Evolutionary conservation across 2,329 filamentous ascomycete species (phyloP).

Genomic region (Lachnellula suecica): DNA sequence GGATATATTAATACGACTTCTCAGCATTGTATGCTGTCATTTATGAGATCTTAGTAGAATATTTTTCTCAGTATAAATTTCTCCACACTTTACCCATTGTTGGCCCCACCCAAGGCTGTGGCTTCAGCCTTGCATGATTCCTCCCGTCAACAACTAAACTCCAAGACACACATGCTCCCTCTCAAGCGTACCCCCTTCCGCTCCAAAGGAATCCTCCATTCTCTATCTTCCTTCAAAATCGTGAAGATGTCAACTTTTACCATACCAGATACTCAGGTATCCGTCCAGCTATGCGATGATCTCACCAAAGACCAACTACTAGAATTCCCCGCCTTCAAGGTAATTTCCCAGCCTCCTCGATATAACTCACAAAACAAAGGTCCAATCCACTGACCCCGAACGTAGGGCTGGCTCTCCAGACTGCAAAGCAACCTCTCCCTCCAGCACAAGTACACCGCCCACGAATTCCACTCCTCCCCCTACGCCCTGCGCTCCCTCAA

Average conservation of each 20-base stretch:
- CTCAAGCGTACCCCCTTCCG: neutral
- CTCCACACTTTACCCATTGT: too few relatives aligned
- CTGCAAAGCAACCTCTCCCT: constrained; percentile 22
- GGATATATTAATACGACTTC: too few relatives aligned
- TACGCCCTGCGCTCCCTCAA: constrained; percentile 51
- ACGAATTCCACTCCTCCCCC: constrained; percentile 49
- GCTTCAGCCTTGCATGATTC: neutral
- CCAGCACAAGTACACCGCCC: constrained; percentile 39
- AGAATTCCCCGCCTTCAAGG: constrained; percentile 50
- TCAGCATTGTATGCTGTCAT: too few relatives aligned
- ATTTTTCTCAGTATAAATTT: too few relatives aligned
- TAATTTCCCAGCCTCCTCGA: constrained; percentile 22
- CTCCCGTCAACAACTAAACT: neutral
- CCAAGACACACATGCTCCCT: neutral
- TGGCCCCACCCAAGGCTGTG: neutral
- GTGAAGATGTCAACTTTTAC: constrained; percentile 41
- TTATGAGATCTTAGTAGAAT: too few relatives aligned
- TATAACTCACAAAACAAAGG: neutral
- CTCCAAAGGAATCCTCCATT: neutral
- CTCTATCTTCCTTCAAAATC: neutral
- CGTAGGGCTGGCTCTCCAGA: constrained; percentile 25
- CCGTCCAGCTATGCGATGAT: constrained; percentile 44
- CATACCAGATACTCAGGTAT: constrained; percentile 37
- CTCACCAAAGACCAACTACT: constrained; percentile 45
- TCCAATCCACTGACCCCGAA: neutral